phyloP scores from a whole-genome alignment of 192 early-diverging fungal genomes.

The Paraglomus occultum region DNA sequence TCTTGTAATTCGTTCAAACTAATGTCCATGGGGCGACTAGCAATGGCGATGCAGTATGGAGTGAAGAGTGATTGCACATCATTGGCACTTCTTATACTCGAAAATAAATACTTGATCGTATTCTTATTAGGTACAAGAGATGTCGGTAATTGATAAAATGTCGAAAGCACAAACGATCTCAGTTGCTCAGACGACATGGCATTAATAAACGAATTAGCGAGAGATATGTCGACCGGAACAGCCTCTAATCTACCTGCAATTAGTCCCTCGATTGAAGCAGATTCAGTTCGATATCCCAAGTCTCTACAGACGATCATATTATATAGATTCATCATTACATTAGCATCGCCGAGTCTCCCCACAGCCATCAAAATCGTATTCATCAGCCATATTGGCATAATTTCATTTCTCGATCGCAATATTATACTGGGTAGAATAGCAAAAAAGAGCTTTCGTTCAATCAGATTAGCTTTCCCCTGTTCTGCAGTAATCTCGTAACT shows the following conservation, averaged over 20 bases:
- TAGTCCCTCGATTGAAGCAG: not conserved
- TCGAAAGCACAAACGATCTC: not conserved
- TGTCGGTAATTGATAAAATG: constrained; percentile 1
- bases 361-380: constrained; percentile 12
- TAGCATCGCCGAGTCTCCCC: constrained; percentile 8
- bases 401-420: constrained; percentile 1
- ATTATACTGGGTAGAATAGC: constrained; percentile 1
- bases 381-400: constrained; percentile 8
- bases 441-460: constrained; percentile 1
- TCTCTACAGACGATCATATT: not conserved
- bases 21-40: not conserved
- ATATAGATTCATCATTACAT: constrained; percentile 17
- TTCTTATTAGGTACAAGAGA: constrained; percentile 10
- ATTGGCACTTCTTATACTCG: not conserved
- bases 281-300: not conserved
- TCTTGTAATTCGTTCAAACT: not conserved
- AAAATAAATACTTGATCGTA: constrained; percentile 20
- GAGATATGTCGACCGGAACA: constrained; percentile 3
- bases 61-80: constrained; percentile 1
- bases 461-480: not conserved
- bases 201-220: constrained; percentile 17
- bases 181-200: not conserved
- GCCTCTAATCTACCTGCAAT: not conserved
- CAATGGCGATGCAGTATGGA: not conserved
- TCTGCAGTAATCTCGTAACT: not conserved